These are phyloP conservation scores for Trichoderma sp. DNA, from an alignment of 2,329 filamentous ascomycete species.

Conservation along the genomic window DNA sequence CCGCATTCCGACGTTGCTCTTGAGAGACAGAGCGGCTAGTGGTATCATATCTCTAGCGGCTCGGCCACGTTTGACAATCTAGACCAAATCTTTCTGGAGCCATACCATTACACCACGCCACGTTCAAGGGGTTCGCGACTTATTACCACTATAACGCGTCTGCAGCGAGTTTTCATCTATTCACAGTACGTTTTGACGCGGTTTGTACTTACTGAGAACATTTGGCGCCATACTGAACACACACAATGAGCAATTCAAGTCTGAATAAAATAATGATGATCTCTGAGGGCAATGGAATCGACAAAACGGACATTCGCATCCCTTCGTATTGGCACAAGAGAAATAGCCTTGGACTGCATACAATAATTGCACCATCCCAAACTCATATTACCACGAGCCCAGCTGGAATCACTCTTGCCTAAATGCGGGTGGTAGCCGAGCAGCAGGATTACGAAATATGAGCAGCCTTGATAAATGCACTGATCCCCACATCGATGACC, in stretches of 20 bases:
- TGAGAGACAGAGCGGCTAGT: not conserved
- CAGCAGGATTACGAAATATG: not conserved
- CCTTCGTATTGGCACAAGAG: not conserved
- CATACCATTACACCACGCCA: constrained; percentile 1
- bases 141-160: not conserved
- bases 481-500: not conserved
- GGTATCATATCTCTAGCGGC: not conserved
- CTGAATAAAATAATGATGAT: not conserved
- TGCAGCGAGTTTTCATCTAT: not conserved
- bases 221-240: not conserved
- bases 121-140: not conserved
- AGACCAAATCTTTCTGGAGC: not conserved
- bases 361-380: not conserved
- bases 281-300: not conserved
- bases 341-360: not conserved
- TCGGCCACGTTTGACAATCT: not conserved
- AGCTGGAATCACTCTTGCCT: not conserved
- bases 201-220: not conserved
- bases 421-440: not conserved
- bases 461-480: not conserved
- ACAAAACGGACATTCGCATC: not conserved
- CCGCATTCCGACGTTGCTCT: constrained; percentile 1
- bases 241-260: not conserved
- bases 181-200: not conserved
- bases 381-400: not conserved